Evolutionary conservation across 257 asterid species (phyloP), one percentile per base, ranked within the genome.

Genomic region (Anisodus tanguticus): DNA sequence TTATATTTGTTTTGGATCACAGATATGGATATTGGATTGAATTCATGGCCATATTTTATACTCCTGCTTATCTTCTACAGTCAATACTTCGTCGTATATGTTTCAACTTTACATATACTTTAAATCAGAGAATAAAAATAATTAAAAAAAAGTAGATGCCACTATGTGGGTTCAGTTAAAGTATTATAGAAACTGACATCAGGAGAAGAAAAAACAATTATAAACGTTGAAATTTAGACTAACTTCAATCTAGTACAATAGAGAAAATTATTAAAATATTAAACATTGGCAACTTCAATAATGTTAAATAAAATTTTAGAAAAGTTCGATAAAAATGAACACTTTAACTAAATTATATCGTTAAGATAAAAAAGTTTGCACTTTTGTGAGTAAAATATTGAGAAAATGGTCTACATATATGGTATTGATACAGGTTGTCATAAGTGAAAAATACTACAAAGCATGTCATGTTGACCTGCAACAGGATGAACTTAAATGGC

Each of bases 1-100:
- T 74, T 11, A 11, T 74, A 7, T 74, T 49, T 74, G 81, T 76
- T 51, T 76, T 76, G 81, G 81, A 19, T 76, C 81, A 76, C 81
- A 76, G 4, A 76, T 51, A 22, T 76, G 62, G 81, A 76, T 74
- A 74, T 74, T 58, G 19, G 62, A 72, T 19, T 47, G 3, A 13
- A 72, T 47, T 72, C 80, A 3, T 72, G 80, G 22, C 62, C 81
- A 76, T 76, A 76, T 51, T 76, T 51, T 26, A 26, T 13, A 26
- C 45, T 26, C 19, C 26, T 47, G 59, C 80, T 76, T 76, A 76
- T 76, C 81, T 51, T 49, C 45, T 39, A 39, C 53, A 39, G 53
- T 68, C 77, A 3, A 74, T 74, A 11, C 39, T 74, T 49, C 62
- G 19, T 26, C 43, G 1, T 51, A 76, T 51, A 22, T 22, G 63